phyloP scores from a whole-genome alignment of 495 filamentous ascomycete species.

The Tuber magnatum region DNA sequence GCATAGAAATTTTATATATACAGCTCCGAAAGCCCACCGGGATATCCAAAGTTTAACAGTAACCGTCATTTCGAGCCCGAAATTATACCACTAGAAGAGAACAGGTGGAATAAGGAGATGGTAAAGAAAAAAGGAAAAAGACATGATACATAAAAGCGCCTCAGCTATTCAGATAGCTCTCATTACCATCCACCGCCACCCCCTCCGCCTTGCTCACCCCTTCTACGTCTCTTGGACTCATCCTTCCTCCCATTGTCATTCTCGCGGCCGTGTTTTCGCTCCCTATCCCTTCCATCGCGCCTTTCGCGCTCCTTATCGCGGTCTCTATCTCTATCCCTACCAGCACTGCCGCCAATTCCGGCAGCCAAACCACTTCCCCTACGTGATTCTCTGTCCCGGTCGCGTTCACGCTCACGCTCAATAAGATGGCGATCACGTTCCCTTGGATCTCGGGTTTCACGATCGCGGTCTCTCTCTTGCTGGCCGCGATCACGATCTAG shows the following conservation, averaged over 20 bases:
- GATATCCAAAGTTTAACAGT: neutral
- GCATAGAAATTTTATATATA: neutral
- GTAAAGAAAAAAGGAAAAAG: conserved; percentile 13
- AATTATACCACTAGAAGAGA: neutral
- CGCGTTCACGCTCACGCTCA: conserved; percentile 14
- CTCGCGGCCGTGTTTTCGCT: conserved; percentile 33
- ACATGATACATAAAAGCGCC: conserved; percentile 22
- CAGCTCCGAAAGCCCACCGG: neutral
- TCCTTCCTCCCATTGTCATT: conserved; percentile 28
- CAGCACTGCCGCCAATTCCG: conserved; percentile 22
- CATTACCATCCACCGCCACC: conserved; percentile 18
- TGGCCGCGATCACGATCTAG: conserved; percentile 14
- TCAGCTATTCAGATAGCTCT: conserved; percentile 6
- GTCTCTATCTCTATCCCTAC: conserved; percentile 30
- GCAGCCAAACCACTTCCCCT: conserved; percentile 26
- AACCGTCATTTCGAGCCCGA: neutral
- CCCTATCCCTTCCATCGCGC: conserved; percentile 30
- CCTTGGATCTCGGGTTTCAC: conserved; percentile 7
- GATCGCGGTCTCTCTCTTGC: conserved; percentile 28
- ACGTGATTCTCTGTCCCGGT: conserved; percentile 24
- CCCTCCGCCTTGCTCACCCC: conserved; percentile 14
- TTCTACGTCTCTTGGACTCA: conserved; percentile 32
- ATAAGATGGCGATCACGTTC: conserved; percentile 12
- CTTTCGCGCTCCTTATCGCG: conserved; percentile 31
- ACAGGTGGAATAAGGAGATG: neutral